These are phyloP conservation scores for Agaricus sinodeliciosus DNA, from an alignment of 768 basidiomycete genomes.

Conservation along the genomic window DNA sequence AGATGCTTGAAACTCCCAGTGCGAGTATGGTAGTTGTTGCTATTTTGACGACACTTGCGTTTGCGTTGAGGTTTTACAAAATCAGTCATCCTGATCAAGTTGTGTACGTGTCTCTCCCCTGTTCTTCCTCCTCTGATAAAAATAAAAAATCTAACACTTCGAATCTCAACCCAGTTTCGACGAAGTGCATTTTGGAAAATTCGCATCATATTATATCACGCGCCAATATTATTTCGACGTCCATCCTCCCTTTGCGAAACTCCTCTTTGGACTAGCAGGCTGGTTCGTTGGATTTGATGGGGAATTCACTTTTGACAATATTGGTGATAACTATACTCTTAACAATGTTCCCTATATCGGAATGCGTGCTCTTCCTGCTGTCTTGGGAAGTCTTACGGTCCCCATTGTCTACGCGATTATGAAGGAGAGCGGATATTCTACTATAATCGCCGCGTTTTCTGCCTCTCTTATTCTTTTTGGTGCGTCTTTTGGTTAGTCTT, in stretches of 20 bases:
- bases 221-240: slow-evolving; percentile 99
- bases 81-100: slow-evolving; percentile 93
- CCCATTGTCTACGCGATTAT: slow-evolving; percentile 93
- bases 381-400: slow-evolving; percentile 85
- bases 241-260: slow-evolving; percentile 94
- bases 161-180: slow-evolving; percentile 93
- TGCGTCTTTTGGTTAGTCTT: slow-evolving; percentile 30
- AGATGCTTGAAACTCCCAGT: slow-evolving; percentile 52
- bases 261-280: slow-evolving; percentile 88
- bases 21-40: slow-evolving; percentile 60
- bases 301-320: slow-evolving; percentile 87
- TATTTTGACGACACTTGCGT: slow-evolving; percentile 66
- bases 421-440: slow-evolving; percentile 97
- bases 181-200: slow-evolving; percentile 98
- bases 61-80: slow-evolving; percentile 87
- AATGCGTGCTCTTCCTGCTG: slow-evolving; percentile 87
- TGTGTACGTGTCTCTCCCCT: slow-evolving; percentile 73
- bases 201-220: slow-evolving; percentile 88
- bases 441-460: slow-evolving; percentile 85
- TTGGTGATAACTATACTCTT: slow-evolving; percentile 87
- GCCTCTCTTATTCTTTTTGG: slow-evolving; percentile 84
- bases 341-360: slow-evolving; percentile 91
- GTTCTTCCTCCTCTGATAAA: no score
- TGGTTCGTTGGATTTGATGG: slow-evolving; percentile 98
- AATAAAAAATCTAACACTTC: background rate